A percentile compares a stretch with the other conserved stretches of the same genome.
Evolutionary conservation across 2,329 filamentous ascomycete genomes (phyloP).

Genomic region (Microsporum canis): DNA sequence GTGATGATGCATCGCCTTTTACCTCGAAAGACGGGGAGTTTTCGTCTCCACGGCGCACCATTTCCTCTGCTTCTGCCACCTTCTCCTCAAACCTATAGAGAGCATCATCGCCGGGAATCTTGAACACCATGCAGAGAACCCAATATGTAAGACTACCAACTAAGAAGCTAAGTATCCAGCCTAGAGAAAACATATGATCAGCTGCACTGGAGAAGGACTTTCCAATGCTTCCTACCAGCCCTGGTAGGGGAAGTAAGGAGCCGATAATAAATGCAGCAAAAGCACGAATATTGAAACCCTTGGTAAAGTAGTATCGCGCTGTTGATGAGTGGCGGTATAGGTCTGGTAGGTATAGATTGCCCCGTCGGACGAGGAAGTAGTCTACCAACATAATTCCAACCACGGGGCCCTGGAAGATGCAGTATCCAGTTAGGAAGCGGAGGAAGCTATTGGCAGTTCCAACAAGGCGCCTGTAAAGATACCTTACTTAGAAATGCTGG

Average conservation of each 20-base stretch:
- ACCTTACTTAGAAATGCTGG: not conserved
- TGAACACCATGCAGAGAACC: constrained; percentile 12
- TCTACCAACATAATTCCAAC: constrained; percentile 26
- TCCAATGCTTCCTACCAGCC: constrained; percentile 16
- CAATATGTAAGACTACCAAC: constrained; percentile 15
- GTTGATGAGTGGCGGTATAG: constrained; percentile 21
- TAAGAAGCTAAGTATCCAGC: constrained; percentile 18
- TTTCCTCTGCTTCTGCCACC: constrained; percentile 9
- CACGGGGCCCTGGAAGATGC: constrained; percentile 17
- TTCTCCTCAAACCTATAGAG: constrained; percentile 8
- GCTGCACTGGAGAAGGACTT: constrained; percentile 12
- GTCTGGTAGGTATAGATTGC: constrained; percentile 25
- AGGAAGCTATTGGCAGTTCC: constrained; percentile 18
- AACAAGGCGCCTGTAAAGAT: constrained; percentile 15
- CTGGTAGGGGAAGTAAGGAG: constrained; percentile 17
- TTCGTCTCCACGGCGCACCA: not conserved
- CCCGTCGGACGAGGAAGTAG: constrained; percentile 24
- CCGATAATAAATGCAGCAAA: constrained; percentile 18
- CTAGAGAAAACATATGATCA: constrained; percentile 17
- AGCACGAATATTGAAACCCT: constrained; percentile 23
- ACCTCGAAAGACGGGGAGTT: not conserved
- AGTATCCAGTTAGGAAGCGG: constrained; percentile 17
- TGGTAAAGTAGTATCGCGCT: constrained; percentile 26
- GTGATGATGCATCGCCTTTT: not conserved
- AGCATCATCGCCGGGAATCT: constrained; percentile 11